Percentiles rank a stretch among this genome's conserved stretches.
These are phyloP conservation scores for Ophiocordyceps unilateralis DNA, from an alignment of 2,329 filamentous ascomycete genomes.

Conservation along the genomic window DNA sequence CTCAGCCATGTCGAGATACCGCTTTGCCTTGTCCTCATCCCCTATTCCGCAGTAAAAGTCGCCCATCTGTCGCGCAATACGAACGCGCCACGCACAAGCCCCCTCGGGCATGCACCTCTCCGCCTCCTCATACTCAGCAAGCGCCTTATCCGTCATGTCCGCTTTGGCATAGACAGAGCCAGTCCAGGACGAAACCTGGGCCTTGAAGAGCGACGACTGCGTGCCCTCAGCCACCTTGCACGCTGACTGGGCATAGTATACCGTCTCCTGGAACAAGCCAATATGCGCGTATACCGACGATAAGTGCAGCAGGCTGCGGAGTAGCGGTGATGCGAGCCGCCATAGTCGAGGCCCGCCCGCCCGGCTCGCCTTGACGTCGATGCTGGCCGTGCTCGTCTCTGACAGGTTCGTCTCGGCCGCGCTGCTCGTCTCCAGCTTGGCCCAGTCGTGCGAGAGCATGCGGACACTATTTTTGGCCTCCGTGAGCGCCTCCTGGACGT, in stretches of 20 bases:
- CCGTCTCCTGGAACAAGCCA: constrained; percentile 73
- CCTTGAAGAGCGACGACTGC: constrained; percentile 39
- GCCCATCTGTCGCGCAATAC: constrained; percentile 36
- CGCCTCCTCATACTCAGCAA: constrained; percentile 35
- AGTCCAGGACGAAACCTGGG: constrained; percentile 36
- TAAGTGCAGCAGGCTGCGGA: constrained; percentile 54
- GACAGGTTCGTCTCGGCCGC: constrained; percentile 11
- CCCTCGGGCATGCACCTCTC: constrained; percentile 30
- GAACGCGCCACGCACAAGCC: constrained; percentile 16
- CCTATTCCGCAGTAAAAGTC: constrained; percentile 34
- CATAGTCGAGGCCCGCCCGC: constrained; percentile 50
- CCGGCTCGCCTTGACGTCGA: constrained; percentile 9
- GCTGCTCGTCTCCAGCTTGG: constrained; percentile 23
- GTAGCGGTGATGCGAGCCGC: constrained; percentile 58
- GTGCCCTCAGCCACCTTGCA: constrained; percentile 58
- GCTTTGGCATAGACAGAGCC: constrained; percentile 38
- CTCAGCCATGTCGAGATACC: constrained; percentile 31
- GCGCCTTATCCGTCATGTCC: constrained; percentile 40
- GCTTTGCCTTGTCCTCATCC: constrained; percentile 23
- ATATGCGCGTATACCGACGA: constrained; percentile 67
- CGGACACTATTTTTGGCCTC: constrained; percentile 41
- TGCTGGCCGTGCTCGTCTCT: constrained; percentile 11
- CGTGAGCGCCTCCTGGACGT: constrained; percentile 37
- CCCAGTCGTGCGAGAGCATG: constrained; percentile 37
- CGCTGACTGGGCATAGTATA: constrained; percentile 77